phyloP scores from a whole-genome alignment of 352 stramenopile species.

The Phytopythium helicoides region DNA sequence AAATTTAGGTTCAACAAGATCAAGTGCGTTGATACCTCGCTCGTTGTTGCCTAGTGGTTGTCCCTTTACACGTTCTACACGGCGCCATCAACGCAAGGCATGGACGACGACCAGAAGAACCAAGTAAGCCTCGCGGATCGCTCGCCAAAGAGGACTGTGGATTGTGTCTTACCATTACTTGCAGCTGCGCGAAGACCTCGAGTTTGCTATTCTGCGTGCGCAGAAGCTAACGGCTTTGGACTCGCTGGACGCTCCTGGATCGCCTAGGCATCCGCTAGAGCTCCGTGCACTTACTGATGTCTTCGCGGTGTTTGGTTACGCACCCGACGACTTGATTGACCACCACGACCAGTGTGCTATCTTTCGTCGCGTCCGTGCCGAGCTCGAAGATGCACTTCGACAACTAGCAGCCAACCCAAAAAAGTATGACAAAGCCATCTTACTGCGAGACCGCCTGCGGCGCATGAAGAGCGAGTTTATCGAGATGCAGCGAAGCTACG shows the following conservation, averaged over 20 bases:
- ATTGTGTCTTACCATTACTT: too few relatives aligned
- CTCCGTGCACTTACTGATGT: slow-evolving; percentile 69
- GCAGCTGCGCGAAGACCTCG: slow-evolving; percentile 59
- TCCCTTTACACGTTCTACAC: too few relatives aligned
- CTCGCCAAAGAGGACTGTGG: too few relatives aligned
- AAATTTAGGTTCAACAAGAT: too few relatives aligned
- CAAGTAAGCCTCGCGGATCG: slow-evolving; percentile 20
- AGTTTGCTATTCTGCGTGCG: slow-evolving; percentile 70
- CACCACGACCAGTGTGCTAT: slow-evolving; percentile 70
- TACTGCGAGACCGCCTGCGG: slow-evolving; percentile 59
- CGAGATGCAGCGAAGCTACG: slow-evolving; percentile 61
- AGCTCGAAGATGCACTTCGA: slow-evolving; percentile 57
- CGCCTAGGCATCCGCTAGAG: slow-evolving; percentile 51
- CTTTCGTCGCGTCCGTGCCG: slow-evolving; percentile 54
- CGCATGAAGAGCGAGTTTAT: slow-evolving; percentile 71
- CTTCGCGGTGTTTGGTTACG: slow-evolving; percentile 68
- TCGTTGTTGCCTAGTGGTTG: too few relatives aligned
- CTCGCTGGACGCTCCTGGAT: slow-evolving; percentile 25
- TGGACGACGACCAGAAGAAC: slow-evolving; percentile 62
- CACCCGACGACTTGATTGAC: slow-evolving; percentile 60
- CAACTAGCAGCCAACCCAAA: slow-evolving; percentile 53
- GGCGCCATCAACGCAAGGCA: slow-evolving; percentile 5
- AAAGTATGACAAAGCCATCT: slow-evolving; percentile 68
- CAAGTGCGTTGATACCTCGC: too few relatives aligned
- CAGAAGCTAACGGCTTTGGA: slow-evolving; percentile 53